Evolutionary conservation across 768 basidiomycete genomes (phyloP).

Genomic region (Daedaleopsis nitida): DNA sequence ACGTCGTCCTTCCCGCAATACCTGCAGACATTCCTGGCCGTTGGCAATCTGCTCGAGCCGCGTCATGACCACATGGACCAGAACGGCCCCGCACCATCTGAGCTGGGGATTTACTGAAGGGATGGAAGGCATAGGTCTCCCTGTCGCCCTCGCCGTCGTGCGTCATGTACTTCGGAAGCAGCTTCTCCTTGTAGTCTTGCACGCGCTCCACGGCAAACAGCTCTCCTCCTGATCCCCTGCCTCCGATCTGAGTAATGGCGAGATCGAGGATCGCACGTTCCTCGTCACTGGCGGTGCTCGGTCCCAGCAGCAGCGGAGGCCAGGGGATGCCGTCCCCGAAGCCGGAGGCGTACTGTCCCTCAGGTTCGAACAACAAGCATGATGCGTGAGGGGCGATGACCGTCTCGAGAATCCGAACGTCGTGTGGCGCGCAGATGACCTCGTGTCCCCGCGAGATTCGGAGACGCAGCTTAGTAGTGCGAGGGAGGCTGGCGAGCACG

Average conservation of each 20-base stretch:
- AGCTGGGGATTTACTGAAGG: slow-evolving; percentile 7
- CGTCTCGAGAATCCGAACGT: no score
- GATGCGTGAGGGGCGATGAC: no score
- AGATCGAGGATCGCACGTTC: slow-evolving; percentile 25
- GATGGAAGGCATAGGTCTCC: slow-evolving; percentile 5
- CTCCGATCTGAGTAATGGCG: slow-evolving; percentile 19
- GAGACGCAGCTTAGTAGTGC: slow-evolving; percentile 12
- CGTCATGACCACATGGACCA: slow-evolving; percentile 17
- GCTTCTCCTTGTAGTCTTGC: slow-evolving; percentile 19
- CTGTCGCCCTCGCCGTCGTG: slow-evolving; percentile 17
- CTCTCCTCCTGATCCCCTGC: slow-evolving; percentile 23
- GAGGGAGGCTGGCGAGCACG: slow-evolving; percentile 22
- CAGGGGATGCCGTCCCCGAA: slow-evolving; percentile 16
- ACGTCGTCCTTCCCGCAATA: slow-evolving; percentile 26
- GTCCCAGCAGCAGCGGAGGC: no score
- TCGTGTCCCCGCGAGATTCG: slow-evolving; percentile 19
- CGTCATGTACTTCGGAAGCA: slow-evolving; percentile 14
- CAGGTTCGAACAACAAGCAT: no score
- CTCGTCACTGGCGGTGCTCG: no score
- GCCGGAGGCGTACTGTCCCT: slow-evolving; percentile 11
- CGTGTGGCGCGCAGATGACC: slow-evolving; percentile 14
- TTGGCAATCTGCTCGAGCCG: no score
- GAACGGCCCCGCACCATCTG: slow-evolving; percentile 16
- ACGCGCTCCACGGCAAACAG: slow-evolving; percentile 24
- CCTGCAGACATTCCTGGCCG: slow-evolving; percentile 24